A percentile compares a stretch with the other conserved stretches of the same genome.
Evolutionary conservation across 106 monocot genomes (phyloP).

Genomic region (Allium fistulosum): DNA sequence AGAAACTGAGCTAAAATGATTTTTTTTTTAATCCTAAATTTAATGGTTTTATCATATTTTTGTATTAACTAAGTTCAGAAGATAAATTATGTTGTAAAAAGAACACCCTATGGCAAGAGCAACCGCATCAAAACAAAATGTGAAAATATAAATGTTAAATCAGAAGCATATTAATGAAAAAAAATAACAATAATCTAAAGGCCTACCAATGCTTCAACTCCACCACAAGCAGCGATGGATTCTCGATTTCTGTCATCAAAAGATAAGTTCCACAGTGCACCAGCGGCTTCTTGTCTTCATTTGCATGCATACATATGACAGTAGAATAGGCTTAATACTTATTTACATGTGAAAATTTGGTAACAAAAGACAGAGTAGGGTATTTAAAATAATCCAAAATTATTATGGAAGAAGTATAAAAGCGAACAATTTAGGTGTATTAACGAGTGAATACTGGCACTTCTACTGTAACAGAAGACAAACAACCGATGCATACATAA

Average conservation of each 20-base stretch:
- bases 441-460: not conserved
- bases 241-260: constrained; percentile 99
- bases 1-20: too few relatives aligned
- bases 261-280: constrained; percentile 96
- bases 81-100: not conserved
- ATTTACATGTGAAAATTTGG: not conserved
- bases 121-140: not conserved
- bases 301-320: constrained; percentile 4
- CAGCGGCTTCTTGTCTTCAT: constrained; percentile 95
- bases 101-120: not conserved
- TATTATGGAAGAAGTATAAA: too few relatives aligned
- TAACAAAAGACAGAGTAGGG: not conserved
- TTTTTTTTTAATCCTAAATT: not conserved
- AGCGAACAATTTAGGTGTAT: not conserved
- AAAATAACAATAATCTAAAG: constrained; percentile 1
- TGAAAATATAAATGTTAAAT: not conserved
- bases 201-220: constrained; percentile 91
- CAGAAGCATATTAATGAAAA: not conserved
- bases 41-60: not conserved
- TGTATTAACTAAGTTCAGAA: not conserved
- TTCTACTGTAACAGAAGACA: not conserved
- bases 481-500: too few relatives aligned
- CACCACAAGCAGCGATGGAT: constrained; percentile 91
- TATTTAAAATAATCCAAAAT: too few relatives aligned
- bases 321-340: not conserved